A percentile compares a stretch with the other conserved stretches of the same genome.
Evolutionary conservation across 805 yeast species (phyloP).

Genomic region (Yamadazyma olivae): DNA sequence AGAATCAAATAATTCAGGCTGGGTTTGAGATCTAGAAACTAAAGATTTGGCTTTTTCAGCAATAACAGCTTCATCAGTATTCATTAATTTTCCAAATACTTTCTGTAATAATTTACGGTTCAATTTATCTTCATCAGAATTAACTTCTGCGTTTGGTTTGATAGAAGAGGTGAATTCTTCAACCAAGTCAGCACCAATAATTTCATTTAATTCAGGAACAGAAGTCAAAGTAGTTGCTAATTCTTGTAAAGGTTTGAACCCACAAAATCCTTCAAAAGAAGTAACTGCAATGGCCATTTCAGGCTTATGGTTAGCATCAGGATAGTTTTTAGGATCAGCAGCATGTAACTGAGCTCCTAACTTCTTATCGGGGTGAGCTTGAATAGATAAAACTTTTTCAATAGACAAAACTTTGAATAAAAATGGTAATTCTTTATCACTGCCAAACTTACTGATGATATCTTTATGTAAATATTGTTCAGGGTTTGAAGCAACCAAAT

Average conservation of each 20-base stretch:
- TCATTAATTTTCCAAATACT: slow-evolving; percentile 84
- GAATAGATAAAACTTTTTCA: slow-evolving; percentile 88
- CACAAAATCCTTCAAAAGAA: slow-evolving; percentile 96
- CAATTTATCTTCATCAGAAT: slow-evolving; percentile 48
- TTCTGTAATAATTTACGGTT: slow-evolving; percentile 69
- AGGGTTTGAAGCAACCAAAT: slow-evolving; percentile 61
- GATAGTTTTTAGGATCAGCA: slow-evolving; percentile 88
- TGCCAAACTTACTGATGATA: slow-evolving; percentile 65
- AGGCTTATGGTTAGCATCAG: slow-evolving; percentile 99
- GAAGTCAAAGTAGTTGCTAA: slow-evolving; percentile 64
- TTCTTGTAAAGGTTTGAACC: slow-evolving; percentile 87
- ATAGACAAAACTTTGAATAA: slow-evolving; percentile 92
- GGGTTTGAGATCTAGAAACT: slow-evolving; percentile 57
- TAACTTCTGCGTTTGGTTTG: slow-evolving; percentile 41
- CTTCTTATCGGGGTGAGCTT: slow-evolving; percentile 95
- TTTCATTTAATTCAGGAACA: slow-evolving; percentile 71
- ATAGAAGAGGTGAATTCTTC: slow-evolving; percentile 51
- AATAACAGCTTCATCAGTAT: slow-evolving; percentile 61
- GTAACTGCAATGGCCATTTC: slow-evolving; percentile 99
- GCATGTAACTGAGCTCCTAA: slow-evolving; percentile 75
- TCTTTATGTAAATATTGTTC: slow-evolving; percentile 52
- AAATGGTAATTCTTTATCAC: slow-evolving; percentile 76
- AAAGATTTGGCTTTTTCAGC: slow-evolving; percentile 57
- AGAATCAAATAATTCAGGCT: slow-evolving; percentile 56
- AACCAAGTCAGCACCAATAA: slow-evolving; percentile 66